Evolutionary conservation across 2,329 filamentous ascomycete species (phyloP).

Genomic region (Leptographium radiaticola): DNA sequence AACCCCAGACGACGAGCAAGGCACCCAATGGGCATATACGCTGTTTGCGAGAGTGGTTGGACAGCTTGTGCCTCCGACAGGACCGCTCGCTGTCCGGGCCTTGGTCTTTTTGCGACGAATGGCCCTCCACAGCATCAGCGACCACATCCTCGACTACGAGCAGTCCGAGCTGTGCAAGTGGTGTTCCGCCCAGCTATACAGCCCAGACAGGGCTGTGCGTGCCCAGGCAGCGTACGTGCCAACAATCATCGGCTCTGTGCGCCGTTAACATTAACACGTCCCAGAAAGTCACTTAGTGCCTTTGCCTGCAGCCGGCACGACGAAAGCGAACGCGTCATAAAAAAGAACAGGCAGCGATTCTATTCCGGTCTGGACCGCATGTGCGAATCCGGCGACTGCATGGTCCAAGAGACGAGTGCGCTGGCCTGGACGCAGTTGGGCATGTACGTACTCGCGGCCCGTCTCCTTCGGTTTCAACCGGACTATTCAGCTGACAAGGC

Average conservation of each 20-base stretch:
- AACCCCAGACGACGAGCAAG: not conserved
- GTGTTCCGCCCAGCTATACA: conserved; percentile 6
- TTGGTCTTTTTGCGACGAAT: conserved; percentile 6
- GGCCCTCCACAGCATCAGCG: conserved; percentile 3
- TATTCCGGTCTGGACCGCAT: conserved; percentile 6
- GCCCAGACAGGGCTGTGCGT: conserved; percentile 8
- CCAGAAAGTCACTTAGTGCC: conserved; percentile 5
- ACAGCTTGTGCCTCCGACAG: not conserved
- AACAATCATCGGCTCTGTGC: not conserved
- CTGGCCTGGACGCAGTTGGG: conserved; percentile 10
- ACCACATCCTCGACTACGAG: conserved; percentile 8
- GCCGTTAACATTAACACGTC: not conserved
- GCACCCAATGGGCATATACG: not conserved
- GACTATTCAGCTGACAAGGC: not conserved
- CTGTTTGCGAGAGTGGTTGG: not conserved
- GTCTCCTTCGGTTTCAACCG: not conserved
- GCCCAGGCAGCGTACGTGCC: conserved; percentile 8
- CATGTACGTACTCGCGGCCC: conserved; percentile 1
- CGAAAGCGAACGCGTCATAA: not conserved
- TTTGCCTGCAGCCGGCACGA: conserved; percentile 5
- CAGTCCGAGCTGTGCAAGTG: conserved; percentile 7
- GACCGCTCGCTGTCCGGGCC: conserved; percentile 7
- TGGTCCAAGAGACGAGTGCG: conserved; percentile 8
- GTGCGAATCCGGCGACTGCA: conserved; percentile 2
- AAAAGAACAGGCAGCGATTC: conserved; percentile 7